phyloP scores from a whole-genome alignment of 2,329 filamentous ascomycete species.

The Aspergillus sp. region DNA sequence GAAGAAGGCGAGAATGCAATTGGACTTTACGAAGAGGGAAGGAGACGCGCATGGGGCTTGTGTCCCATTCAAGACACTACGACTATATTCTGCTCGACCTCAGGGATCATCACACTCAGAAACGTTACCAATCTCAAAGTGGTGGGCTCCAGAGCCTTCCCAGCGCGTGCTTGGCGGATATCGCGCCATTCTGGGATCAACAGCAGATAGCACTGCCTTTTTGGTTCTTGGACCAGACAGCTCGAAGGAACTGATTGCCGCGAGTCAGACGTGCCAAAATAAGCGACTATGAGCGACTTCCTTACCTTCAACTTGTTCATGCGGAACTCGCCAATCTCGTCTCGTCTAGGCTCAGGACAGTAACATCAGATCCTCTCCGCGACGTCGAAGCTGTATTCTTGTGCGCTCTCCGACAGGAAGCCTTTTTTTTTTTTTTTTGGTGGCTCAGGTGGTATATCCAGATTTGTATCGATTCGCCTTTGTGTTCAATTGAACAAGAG shows the following conservation, averaged over 20 bases:
- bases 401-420: constrained; percentile 6
- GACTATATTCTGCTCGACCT: not conserved
- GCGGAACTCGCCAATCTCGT: constrained; percentile 1
- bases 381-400: constrained; percentile 1
- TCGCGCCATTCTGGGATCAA: constrained; percentile 1
- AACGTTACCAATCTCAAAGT: no score
- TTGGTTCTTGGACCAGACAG: not conserved
- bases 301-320: not conserved
- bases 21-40: constrained; percentile 3
- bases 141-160: not conserved
- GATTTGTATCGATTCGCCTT: constrained; percentile 9
- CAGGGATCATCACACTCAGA: not conserved
- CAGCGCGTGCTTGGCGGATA: not conserved
- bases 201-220: not conserved
- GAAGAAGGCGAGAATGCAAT: not conserved
- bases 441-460: constrained; percentile 6
- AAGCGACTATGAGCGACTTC: constrained; percentile 1
- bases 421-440: no score
- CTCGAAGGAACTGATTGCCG: not conserved
- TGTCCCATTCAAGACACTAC: no score
- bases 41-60: not conserved
- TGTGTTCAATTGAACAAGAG: not conserved
- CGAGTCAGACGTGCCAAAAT: not conserved
- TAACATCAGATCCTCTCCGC: not conserved
- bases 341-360: not conserved